A percentile compares a stretch with the other conserved stretches of the same genome.
Evolutionary conservation across 225 moss, liverwort and hornwort species (phyloP).

Genomic region (Marchantia polymorpha): DNA sequence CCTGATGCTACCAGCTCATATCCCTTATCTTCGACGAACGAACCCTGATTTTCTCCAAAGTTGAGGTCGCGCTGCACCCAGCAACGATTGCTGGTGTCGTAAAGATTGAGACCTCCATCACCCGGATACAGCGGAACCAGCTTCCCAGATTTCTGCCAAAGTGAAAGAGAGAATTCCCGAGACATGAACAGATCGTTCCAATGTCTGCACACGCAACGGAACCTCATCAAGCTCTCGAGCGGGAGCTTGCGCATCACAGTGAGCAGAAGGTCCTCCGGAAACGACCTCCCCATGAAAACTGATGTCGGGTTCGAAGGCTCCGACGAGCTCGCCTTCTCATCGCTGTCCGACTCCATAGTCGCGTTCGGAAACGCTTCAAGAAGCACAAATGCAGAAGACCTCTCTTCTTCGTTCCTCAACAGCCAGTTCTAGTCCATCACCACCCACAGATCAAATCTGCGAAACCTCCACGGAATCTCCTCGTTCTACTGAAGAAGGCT

Average conservation of each 20-base stretch:
- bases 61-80: background rate
- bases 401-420: too few relatives aligned
- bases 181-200: conserved; percentile 14
- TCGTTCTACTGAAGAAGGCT: background rate
- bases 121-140: conserved; percentile 7
- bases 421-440: too few relatives aligned
- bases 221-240: conserved; percentile 5
- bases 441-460: too few relatives aligned
- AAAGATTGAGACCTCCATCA: background rate
- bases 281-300: background rate
- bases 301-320: too few relatives aligned
- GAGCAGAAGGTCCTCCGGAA: background rate
- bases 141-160: conserved; percentile 3
- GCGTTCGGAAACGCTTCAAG: too few relatives aligned
- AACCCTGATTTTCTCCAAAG: background rate
- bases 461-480: background rate
- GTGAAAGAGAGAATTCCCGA: background rate
- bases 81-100: background rate
- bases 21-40: too few relatives aligned
- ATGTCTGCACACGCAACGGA: background rate
- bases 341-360: conserved; percentile 5
- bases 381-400: too few relatives aligned
- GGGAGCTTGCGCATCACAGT: background rate
- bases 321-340: too few relatives aligned
- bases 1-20: too few relatives aligned